Percentiles rank a stretch among this genome's conserved stretches.
phyloP scores from a whole-genome alignment of 495 filamentous ascomycete species.

The Daldinia decipiens region DNA sequence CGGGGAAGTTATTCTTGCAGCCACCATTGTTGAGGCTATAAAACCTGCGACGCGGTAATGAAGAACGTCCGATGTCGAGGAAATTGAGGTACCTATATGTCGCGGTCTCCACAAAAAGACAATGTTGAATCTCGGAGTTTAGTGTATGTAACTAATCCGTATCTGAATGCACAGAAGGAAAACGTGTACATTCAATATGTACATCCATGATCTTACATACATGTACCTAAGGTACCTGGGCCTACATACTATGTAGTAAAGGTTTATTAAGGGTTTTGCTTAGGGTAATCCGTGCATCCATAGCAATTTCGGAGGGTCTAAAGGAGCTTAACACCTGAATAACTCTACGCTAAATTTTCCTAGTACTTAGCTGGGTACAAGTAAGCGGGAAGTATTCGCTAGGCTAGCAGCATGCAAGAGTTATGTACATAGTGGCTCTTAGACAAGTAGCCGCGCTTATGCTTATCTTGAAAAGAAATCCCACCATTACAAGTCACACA shows the following conservation, averaged over 20 bases:
- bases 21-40: background rate
- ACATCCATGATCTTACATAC: background rate
- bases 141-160: background rate
- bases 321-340: constrained; percentile 8
- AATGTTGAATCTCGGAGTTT: constrained; percentile 1
- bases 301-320: constrained; percentile 10
- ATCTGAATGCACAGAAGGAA: background rate
- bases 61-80: background rate
- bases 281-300: background rate
- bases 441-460: constrained; percentile 20
- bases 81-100: background rate
- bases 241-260: too few relatives aligned
- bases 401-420: background rate
- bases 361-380: background rate
- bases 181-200: background rate
- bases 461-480: constrained; percentile 31
- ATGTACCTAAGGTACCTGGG: background rate
- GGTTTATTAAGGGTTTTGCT: background rate
- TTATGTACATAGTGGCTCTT: constrained; percentile 1
- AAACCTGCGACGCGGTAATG: constrained; percentile 19
- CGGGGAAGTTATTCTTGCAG: constrained; percentile 9
- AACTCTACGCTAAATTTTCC: constrained; percentile 6
- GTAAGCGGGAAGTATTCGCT: background rate
- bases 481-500: constrained; percentile 19
- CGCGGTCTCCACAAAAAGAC: background rate